Base-by-base conservation (phyloP, 1,284 basidiomycete genomes). In the Ganoderma sp. region DNA sequence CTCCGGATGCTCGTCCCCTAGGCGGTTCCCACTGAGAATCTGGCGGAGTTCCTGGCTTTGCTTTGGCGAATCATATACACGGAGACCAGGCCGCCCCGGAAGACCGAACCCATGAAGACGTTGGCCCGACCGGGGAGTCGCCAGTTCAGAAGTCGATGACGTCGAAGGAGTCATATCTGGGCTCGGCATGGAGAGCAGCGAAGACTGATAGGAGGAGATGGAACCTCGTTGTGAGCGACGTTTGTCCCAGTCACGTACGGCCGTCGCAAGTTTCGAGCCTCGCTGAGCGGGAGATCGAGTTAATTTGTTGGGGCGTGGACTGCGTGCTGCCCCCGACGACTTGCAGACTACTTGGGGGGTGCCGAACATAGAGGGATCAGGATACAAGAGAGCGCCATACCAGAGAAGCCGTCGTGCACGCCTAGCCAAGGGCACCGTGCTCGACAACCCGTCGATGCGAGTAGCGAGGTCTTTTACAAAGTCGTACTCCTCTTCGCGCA, bases 401-500 rank as follows among this genome's bases (percentile, higher is more conserved):
- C 86, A 86, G 25, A 96, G 80, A 4, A 97, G 82, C 50, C 89
- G 83, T 25, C 95, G 86, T 68, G 93, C 92, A 42, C 94, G 85
- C 43, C 82, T 82, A 1, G 90, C 89, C 5, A 97, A 81, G 43
- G 82, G 79, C 37, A 82, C 79, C 1, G 81, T 73, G 7, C 79
- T 67, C 0, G 89, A 86, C 2, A 94, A 75, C 1, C 90, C 91
- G 28, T 85, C 82, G 64, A 96, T 86, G 0, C 85, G 83, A 12
- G 81, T 78, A 19, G 87, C 80, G 19, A 94, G 81, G n/a, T 83
- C 79, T 76, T 91, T 91, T 41, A 93, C 82, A 59, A 88, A 80
- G 32, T 90, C 86, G 76, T 95, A 94, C 71, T 95, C 93, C 67
- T 95, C 93, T 78, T 96, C 94, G 22, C 92, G 86, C 4, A 85